These are phyloP conservation scores for Clarireedia paspali DNA, from an alignment of 2,329 filamentous ascomycete genomes.

Conservation along the genomic window DNA sequence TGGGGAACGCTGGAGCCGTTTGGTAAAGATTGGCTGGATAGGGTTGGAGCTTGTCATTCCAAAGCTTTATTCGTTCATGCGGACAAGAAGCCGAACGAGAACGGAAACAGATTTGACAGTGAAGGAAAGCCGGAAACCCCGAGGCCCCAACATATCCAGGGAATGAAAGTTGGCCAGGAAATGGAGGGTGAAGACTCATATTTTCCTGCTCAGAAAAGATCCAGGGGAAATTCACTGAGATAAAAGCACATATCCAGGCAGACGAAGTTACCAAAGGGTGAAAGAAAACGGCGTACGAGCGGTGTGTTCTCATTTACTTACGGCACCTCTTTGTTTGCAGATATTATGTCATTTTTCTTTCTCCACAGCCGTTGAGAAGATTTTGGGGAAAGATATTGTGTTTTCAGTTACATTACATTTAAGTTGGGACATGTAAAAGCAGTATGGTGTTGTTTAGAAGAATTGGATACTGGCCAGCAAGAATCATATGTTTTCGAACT, in stretches of 20 bases:
- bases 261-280: neutral
- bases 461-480: too few relatives aligned
- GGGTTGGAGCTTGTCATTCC: neutral
- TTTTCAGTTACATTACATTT: too few relatives aligned
- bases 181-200: neutral
- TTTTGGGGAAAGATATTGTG: too few relatives aligned
- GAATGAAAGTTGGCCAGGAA: neutral
- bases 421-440: too few relatives aligned
- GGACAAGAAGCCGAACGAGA: neutral
- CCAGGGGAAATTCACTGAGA: neutral
- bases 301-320: too few relatives aligned
- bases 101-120: neutral
- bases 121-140: too few relatives aligned
- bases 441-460: too few relatives aligned
- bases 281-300: neutral
- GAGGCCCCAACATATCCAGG: neutral
- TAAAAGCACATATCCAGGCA: neutral
- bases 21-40: constrained; percentile 8
- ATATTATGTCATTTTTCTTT: too few relatives aligned
- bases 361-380: too few relatives aligned
- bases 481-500: too few relatives aligned
- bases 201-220: neutral
- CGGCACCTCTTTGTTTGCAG: too few relatives aligned
- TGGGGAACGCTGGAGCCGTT: constrained; percentile 13
- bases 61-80: neutral